A percentile compares a stretch with the other conserved stretches of the same genome.
These are phyloP conservation scores for Linnemannia schmuckeri DNA, from an alignment of 192 early-diverging fungal genomes.

Conservation along the genomic window DNA sequence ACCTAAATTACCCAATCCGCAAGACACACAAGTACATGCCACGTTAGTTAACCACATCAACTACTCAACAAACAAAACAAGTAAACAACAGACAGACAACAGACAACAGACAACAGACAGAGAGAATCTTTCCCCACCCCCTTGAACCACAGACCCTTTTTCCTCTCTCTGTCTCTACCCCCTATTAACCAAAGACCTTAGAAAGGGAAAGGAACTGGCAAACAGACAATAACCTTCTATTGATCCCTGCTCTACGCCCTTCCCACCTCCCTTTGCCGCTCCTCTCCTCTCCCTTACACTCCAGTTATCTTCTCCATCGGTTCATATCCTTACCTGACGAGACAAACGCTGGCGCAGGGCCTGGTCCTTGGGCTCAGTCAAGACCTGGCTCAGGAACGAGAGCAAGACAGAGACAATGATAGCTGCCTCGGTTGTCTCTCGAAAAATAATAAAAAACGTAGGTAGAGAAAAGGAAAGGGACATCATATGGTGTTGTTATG, in stretches of 20 bases:
- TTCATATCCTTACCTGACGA: constrained; percentile 28
- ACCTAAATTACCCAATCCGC: constrained; percentile 61
- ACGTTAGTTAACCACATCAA: neutral
- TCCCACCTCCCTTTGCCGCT: neutral
- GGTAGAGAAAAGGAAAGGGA: constrained; percentile 57
- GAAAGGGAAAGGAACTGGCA: neutral
- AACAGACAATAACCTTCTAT: neutral
- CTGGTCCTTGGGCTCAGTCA: constrained; percentile 14
- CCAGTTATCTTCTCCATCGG: neutral
- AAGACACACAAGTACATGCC: neutral
- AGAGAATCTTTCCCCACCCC: neutral
- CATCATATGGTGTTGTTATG: too few relatives aligned
- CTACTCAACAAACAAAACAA: neutral
- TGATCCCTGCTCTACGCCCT: neutral
- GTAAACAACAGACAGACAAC: neutral
- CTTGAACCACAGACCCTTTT: neutral
- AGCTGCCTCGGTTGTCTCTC: constrained; percentile 89
- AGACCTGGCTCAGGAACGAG: constrained; percentile 66
- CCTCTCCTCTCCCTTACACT: neutral
- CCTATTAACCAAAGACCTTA: neutral
- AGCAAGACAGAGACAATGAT: constrained; percentile 91
- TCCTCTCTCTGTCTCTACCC: neutral
- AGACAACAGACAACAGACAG: neutral
- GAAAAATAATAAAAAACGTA: constrained; percentile 82
- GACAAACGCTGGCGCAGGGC: constrained; percentile 32